phyloP scores from a whole-genome alignment of 2,329 filamentous ascomycete genomes.

The Pezicula neosporulosa region DNA sequence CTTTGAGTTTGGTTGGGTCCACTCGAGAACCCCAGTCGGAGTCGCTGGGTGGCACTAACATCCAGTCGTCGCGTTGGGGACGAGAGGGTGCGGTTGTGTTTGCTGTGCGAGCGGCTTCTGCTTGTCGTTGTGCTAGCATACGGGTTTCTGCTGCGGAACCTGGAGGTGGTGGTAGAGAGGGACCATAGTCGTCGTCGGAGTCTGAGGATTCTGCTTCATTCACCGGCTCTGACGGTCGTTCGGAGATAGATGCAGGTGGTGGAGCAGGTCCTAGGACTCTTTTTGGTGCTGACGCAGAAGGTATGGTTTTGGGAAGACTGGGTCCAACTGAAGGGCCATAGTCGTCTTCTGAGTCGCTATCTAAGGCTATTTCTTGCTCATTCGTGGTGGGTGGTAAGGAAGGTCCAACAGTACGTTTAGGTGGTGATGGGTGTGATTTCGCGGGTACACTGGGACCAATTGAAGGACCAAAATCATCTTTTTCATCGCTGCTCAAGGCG shows the following conservation, averaged over 20 bases:
- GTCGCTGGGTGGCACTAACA: conserved; percentile 65
- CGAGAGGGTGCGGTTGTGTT: conserved; percentile 32
- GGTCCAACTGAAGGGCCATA: conserved; percentile 13
- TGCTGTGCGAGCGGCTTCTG: conserved; percentile 28
- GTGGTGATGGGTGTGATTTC: background rate
- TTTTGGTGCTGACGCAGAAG: conserved; percentile 13
- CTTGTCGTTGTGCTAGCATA: conserved; percentile 8
- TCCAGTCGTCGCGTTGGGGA: conserved; percentile 78
- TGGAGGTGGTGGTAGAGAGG: conserved; percentile 48
- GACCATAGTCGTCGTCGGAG: conserved; percentile 54
- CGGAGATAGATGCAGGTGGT: conserved; percentile 38
- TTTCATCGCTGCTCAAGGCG: conserved; percentile 38
- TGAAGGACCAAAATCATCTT: conserved; percentile 27
- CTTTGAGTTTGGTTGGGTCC: conserved; percentile 81
- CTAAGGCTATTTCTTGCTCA: conserved; percentile 42
- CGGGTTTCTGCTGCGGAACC: conserved; percentile 22
- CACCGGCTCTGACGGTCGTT: conserved; percentile 29
- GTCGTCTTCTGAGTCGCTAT: conserved; percentile 32
- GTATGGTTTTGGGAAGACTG: background rate
- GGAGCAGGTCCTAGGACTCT: conserved; percentile 36
- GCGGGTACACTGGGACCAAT: conserved; percentile 5
- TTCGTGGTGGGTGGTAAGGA: conserved; percentile 32
- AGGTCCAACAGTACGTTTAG: conserved; percentile 28
- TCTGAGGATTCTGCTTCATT: conserved; percentile 24
- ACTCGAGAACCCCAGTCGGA: conserved; percentile 53